Conservation (phyloP, 2,329 filamentous ascomycete species). For the Aspergillus bombycis region DNA sequence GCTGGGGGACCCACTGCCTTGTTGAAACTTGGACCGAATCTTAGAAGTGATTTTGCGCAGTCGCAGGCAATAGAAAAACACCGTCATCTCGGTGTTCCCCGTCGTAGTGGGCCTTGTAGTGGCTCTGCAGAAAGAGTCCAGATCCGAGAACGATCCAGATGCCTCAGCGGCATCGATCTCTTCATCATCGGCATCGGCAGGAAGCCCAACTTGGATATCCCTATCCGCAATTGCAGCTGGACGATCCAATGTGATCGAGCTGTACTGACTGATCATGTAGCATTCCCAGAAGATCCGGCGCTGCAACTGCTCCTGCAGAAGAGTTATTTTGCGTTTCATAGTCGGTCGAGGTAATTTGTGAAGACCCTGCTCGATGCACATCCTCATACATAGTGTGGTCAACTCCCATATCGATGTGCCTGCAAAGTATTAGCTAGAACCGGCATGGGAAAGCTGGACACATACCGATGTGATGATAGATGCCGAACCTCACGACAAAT, state of each 20-base stretch:
- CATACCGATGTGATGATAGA: neutral
- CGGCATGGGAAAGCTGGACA: neutral
- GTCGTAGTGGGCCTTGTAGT: neutral
- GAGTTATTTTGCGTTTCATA: neutral
- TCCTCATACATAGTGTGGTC: neutral
- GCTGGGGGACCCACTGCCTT: neutral
- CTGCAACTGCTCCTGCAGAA: conserved; percentile 41
- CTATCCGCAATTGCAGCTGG: conserved; percentile 39
- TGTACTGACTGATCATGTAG: conserved; percentile 51
- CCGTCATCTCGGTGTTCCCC: neutral
- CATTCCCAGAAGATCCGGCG: conserved; percentile 51
- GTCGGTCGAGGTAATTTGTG: neutral
- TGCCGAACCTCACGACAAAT: neutral
- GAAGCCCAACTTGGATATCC: neutral
- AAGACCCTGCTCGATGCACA: neutral
- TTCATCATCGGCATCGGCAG: neutral
- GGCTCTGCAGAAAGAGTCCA: neutral
- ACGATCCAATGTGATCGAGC: conserved; percentile 46
- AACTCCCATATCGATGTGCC: neutral
- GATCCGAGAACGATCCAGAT: neutral
- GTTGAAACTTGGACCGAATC: neutral
- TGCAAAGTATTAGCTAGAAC: neutral
- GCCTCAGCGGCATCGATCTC: neutral
- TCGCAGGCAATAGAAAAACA: neutral
- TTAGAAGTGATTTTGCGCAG: neutral